Conservation (phyloP, 257 asterid species). For the Capsicum pubescens region DNA sequence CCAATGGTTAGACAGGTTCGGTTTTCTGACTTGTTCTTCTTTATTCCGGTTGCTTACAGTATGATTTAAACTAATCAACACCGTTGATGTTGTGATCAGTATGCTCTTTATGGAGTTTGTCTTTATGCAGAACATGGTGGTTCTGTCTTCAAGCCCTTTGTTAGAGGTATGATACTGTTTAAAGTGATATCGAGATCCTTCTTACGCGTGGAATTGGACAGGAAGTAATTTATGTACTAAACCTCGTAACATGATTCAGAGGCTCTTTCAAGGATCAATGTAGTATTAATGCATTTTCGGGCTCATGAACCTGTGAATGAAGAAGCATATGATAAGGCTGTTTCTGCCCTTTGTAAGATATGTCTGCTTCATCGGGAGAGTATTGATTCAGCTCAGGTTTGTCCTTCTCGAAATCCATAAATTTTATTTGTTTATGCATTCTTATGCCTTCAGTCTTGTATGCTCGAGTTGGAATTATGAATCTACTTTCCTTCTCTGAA, state of each 20-base stretch:
- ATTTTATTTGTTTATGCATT: too few relatives aligned
- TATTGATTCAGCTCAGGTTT: not conserved
- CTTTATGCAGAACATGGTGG: slow-evolving; percentile 13
- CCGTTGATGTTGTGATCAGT: slow-evolving; percentile 51
- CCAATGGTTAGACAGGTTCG: slow-evolving; percentile 87
- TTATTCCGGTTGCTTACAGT: not conserved
- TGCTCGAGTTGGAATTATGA: too few relatives aligned
- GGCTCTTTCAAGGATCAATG: not conserved
- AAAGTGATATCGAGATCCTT: not conserved
- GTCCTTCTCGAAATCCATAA: not conserved
- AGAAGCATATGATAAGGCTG: not conserved
- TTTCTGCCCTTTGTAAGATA: not conserved
- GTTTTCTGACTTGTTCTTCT: not conserved
- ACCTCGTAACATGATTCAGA: not conserved
- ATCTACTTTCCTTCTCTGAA: too few relatives aligned
- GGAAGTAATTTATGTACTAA: too few relatives aligned
- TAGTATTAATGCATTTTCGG: not conserved
- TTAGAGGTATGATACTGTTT: not conserved
- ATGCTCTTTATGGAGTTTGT: slow-evolving; percentile 91
- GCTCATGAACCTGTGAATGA: not conserved
- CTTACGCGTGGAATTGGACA: too few relatives aligned
- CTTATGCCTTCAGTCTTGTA: too few relatives aligned
- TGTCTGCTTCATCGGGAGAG: not conserved
- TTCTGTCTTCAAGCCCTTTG: not conserved
- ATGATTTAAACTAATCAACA: not conserved